phyloP scores from a whole-genome alignment of 805 yeast genomes.

The Candida verbasci region DNA sequence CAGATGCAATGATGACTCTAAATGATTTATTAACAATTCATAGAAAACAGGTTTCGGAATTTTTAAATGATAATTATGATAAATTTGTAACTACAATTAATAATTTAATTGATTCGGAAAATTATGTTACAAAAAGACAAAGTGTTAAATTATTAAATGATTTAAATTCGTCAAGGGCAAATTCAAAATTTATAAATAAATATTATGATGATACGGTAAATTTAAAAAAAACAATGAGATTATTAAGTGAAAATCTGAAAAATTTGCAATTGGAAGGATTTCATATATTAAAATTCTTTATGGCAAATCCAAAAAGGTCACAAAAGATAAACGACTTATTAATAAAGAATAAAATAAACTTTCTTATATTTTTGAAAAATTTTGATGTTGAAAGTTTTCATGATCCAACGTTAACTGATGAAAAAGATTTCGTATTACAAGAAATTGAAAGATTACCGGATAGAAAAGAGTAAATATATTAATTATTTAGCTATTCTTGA shows the following conservation, averaged over 20 bases:
- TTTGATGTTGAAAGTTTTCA: slow-evolving; percentile 63
- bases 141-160: slow-evolving; percentile 72
- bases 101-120: slow-evolving; percentile 65
- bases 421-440: slow-evolving; percentile 72
- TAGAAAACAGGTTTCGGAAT: slow-evolving; percentile 64
- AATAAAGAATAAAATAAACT: slow-evolving; percentile 75
- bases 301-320: slow-evolving; percentile 91
- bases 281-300: slow-evolving; percentile 88
- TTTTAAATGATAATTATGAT: slow-evolving; percentile 55
- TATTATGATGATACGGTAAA: slow-evolving; percentile 82
- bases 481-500: slow-evolving; percentile 30
- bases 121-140: slow-evolving; percentile 91
- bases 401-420: slow-evolving; percentile 66
- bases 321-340: slow-evolving; percentile 77
- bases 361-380: slow-evolving; percentile 61
- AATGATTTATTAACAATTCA: slow-evolving; percentile 67
- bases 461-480: slow-evolving; percentile 14
- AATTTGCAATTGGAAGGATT: slow-evolving; percentile 89
- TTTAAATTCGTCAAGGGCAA: slow-evolving; percentile 65
- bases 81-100: slow-evolving; percentile 62
- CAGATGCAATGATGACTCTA: slow-evolving; percentile 81
- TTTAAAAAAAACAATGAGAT: slow-evolving; percentile 78
- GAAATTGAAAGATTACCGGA: slow-evolving; percentile 73
- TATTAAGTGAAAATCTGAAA: slow-evolving; percentile 82
- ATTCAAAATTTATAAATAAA: slow-evolving; percentile 65